Evolutionary conservation across 768 basidiomycete genomes (phyloP).

Genomic region (Mycena latifolia): DNA sequence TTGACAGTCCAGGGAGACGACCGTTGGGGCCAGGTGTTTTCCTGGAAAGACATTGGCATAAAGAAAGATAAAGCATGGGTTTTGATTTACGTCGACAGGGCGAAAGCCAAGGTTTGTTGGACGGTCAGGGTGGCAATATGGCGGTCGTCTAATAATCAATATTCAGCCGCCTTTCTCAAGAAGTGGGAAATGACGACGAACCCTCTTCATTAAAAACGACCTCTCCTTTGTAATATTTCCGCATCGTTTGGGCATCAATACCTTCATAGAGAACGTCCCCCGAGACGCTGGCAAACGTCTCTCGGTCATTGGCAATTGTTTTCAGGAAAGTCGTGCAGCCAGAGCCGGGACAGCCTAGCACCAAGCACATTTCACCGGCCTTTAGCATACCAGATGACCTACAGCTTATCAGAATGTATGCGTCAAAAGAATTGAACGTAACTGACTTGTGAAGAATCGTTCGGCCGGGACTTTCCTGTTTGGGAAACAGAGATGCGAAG

Average conservation of each 20-base stretch:
- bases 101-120: conserved; percentile 80
- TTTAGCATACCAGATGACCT: conserved; percentile 78
- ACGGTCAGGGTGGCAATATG: conserved; percentile 89
- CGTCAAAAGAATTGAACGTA: not conserved
- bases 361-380: conserved; percentile 90
- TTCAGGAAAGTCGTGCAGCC: conserved; percentile 93
- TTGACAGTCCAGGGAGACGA: conserved; percentile 75
- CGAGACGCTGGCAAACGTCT: conserved; percentile 69
- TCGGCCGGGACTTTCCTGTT: conserved; percentile 52
- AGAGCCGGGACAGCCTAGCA: conserved; percentile 84
- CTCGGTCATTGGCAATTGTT: conserved; percentile 81
- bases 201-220: conserved; percentile 86
- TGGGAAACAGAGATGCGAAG: conserved; percentile 53
- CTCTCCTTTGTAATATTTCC: conserved; percentile 81
- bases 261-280: conserved; percentile 90
- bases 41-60: conserved; percentile 36
- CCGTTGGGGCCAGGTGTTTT: conserved; percentile 83
- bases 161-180: conserved; percentile 2
- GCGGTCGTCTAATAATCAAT: conserved; percentile 69
- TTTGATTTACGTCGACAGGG: conserved; percentile 65
- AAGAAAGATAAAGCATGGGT: conserved; percentile 7
- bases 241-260: conserved; percentile 81
- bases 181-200: conserved; percentile 37
- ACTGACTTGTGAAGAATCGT: conserved; percentile 72
- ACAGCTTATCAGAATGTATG: not conserved